A percentile compares a stretch with the other conserved stretches of the same genome.
Conservation (phyloP, 2,329 filamentous ascomycete genomes). For the Blastomyces gilchristii region DNA sequence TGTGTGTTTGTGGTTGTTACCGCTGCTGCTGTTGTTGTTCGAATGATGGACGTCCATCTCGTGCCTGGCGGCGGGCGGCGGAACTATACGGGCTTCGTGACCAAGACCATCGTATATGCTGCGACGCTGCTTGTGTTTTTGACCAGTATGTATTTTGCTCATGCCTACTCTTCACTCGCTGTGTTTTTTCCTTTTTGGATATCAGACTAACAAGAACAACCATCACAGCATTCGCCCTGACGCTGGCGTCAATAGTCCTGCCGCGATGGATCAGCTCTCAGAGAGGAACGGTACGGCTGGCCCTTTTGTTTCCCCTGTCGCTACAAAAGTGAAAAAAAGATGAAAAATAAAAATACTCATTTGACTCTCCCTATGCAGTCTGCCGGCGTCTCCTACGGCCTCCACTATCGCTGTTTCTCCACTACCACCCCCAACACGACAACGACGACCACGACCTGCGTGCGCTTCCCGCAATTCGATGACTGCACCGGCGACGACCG, state of each 20-base stretch:
- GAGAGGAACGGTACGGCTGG: constrained; percentile 31
- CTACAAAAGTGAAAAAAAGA: not conserved
- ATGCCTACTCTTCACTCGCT: not conserved
- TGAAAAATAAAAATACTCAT: not conserved
- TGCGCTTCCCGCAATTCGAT: constrained; percentile 53
- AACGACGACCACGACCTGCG: constrained; percentile 19
- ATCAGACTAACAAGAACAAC: too few relatives aligned
- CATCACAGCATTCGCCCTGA: constrained; percentile 34
- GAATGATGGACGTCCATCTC: constrained; percentile 34
- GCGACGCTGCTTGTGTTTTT: constrained; percentile 37
- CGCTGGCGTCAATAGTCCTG: constrained; percentile 37
- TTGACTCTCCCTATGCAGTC: constrained; percentile 17
- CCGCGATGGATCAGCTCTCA: constrained; percentile 42
- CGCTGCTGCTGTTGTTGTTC: not conserved
- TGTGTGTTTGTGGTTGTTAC: not conserved
- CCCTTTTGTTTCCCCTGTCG: not conserved
- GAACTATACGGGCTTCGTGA: constrained; percentile 41
- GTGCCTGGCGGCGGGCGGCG: constrained; percentile 33
- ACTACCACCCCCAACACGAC: constrained; percentile 12
- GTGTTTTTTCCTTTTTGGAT: not conserved
- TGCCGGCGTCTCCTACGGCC: constrained; percentile 48
- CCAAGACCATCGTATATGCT: constrained; percentile 40
- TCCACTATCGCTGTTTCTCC: constrained; percentile 71
- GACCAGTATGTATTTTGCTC: constrained; percentile 25
- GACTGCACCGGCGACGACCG: constrained; percentile 58